Percentiles rank a stretch among this genome's conserved stretches.
Evolutionary conservation across 768 basidiomycete species (phyloP).

Genomic region (Ramaria sp.): DNA sequence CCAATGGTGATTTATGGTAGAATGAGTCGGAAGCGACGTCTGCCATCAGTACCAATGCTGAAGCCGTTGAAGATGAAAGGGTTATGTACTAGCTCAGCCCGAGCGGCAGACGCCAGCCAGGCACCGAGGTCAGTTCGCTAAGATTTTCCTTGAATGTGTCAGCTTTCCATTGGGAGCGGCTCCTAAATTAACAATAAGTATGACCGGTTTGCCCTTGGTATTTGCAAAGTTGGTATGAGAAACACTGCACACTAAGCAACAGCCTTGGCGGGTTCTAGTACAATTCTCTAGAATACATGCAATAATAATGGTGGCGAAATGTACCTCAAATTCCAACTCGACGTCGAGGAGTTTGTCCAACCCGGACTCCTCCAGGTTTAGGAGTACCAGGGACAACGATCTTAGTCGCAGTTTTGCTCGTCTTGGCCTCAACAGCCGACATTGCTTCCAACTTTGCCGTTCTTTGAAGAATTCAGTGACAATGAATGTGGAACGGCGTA

Average conservation of each 20-base stretch:
- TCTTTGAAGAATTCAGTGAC: constrained; percentile 25
- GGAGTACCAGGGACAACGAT: constrained; percentile 78
- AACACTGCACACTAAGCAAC: no score
- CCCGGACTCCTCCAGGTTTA: constrained; percentile 51
- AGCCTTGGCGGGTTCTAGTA: no score
- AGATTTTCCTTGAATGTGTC: no score
- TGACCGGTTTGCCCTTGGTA: no score
- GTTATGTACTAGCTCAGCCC: no score
- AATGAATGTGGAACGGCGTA: neutral
- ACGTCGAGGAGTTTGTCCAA: constrained; percentile 67
- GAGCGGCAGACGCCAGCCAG: no score
- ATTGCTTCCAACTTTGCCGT: constrained; percentile 52
- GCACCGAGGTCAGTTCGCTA: no score
- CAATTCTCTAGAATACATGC: neutral
- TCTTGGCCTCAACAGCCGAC: constrained; percentile 45
- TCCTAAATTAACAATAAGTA: no score
- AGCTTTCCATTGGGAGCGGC: no score
- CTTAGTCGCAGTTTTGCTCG: constrained; percentile 43
- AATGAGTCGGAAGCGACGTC: constrained; percentile 12
- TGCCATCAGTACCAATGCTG: neutral
- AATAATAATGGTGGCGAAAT: neutral
- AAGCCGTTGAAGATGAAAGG: no score
- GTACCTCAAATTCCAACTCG: constrained; percentile 48
- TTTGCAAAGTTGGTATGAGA: no score
- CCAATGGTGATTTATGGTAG: constrained; percentile 42